Base-by-base conservation (phyloP, 768 basidiomycete species). In the Psilocybe sp. region DNA sequence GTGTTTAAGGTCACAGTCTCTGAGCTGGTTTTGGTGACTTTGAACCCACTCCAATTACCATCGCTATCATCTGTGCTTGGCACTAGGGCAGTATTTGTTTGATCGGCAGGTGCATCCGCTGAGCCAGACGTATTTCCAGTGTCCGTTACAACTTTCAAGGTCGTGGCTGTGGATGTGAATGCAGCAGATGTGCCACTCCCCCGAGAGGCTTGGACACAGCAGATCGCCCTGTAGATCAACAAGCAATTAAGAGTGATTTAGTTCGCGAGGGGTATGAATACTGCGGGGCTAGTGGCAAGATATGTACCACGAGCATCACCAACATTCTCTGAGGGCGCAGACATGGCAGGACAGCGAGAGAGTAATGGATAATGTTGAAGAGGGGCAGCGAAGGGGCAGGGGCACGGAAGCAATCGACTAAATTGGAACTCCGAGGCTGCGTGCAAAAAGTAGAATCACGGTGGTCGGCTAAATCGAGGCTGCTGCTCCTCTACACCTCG, bases 21-120 rank as follows among this genome's bases (percentile, higher is more conserved):
- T 36, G 63, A 59, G 46, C 63, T 62, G 42, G 60, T 42, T 44
- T 64, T 64, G 9, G 63, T 64, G 36, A 64, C 60, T 35, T 60
- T 64, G 50, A 59, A 56, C 14, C 40, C 31, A 53, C 42, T 19
- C 33, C 32, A 28, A 7, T 28, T 28, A 7, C 23, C 23, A 7
- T 28, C 23, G 3, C 7, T 3, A 28, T 28, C 23, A 28, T 28
- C 23, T 28, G 23, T 4, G 23, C 23, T 28, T 28, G 23, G 7
- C 23, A 28, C 23, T 28, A 7, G 6, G 39, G 46, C 5, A 47
- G 49, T 20, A 56, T 14, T 34, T 47, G 47, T 38, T 46, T 53
- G 35, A 34, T 49, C 18, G 28, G 37, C 34, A 9, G 39, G 23
- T 14, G 50, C 14, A 9, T 49, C 12, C 32, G 23, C 23, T 28